Evolutionary conservation across 1,139 yeast genomes (phyloP).

Genomic region (Pichia sp.): DNA sequence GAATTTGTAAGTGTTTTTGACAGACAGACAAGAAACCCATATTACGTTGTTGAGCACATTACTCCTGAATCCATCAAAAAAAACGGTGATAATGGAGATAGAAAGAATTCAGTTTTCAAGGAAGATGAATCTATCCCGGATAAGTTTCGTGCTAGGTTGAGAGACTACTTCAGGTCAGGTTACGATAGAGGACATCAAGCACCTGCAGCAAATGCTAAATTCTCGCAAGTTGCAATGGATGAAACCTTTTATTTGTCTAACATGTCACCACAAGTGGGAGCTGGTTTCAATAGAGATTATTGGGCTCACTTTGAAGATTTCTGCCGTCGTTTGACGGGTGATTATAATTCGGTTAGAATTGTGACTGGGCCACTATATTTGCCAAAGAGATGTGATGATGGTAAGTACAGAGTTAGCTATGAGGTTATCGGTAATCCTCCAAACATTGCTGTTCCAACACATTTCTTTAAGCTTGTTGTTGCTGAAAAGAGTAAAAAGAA

Average conservation of each 20-base stretch:
- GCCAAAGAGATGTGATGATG: slow-evolving; percentile 70
- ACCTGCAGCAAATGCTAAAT: slow-evolving; percentile 97
- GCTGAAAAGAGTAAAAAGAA: slow-evolving; percentile 57
- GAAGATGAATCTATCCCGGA: slow-evolving; percentile 86
- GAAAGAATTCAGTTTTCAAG: slow-evolving; percentile 74
- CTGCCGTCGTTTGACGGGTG: slow-evolving; percentile 65
- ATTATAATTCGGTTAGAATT: slow-evolving; percentile 70
- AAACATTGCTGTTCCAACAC: slow-evolving; percentile 94
- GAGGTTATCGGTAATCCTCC: slow-evolving; percentile 98
- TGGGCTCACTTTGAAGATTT: slow-evolving; percentile 98
- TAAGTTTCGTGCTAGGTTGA: slow-evolving; percentile 66
- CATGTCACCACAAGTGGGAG: slow-evolving; percentile 97
- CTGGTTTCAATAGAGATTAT: slow-evolving; percentile 91
- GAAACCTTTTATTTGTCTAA: slow-evolving; percentile 87
- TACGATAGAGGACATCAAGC: slow-evolving; percentile 97
- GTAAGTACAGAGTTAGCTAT: slow-evolving; percentile 76
- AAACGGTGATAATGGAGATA: slow-evolving; percentile 50
- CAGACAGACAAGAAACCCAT: slow-evolving; percentile 80
- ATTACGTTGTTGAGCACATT: slow-evolving; percentile 80
- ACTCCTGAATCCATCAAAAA: slow-evolving; percentile 64
- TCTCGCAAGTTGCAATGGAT: slow-evolving; percentile 85
- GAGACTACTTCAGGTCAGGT: slow-evolving; percentile 91
- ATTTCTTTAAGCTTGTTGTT: slow-evolving; percentile 83
- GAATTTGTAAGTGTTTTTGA: slow-evolving; percentile 87
- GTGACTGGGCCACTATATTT: slow-evolving; percentile 92